Conservation (phyloP, 106 monocot species). For the Acanthochlamys bracteata region DNA sequence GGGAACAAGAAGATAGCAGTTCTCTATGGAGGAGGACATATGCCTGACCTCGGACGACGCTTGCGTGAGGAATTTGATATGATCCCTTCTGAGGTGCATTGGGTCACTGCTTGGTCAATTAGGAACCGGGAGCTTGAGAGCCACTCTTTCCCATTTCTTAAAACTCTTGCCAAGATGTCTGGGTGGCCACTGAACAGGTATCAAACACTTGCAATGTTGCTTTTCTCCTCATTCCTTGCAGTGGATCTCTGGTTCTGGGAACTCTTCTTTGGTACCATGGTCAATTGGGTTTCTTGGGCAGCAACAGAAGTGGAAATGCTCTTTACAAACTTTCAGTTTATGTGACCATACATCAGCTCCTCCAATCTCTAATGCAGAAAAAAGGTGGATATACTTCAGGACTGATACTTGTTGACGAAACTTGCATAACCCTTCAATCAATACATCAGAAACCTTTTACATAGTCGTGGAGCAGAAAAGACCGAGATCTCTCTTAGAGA, state of each 20-base stretch:
- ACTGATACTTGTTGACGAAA: too few species aligned
- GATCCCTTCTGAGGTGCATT: slow-evolving; percentile 55
- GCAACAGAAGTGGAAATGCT: slow-evolving; percentile 24
- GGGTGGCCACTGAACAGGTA: slow-evolving; percentile 75
- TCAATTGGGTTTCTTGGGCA: slow-evolving; percentile 51
- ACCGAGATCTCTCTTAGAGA: too few species aligned
- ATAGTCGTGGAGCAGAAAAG: too few species aligned
- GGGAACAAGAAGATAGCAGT: slow-evolving; percentile 63
- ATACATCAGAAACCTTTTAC: too few species aligned
- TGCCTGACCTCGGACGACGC: slow-evolving; percentile 76
- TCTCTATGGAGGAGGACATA: slow-evolving; percentile 84
- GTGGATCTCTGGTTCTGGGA: slow-evolving; percentile 90
- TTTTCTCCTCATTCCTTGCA: slow-evolving; percentile 58
- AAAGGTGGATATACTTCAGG: too few species aligned
- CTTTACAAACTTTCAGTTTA: slow-evolving; percentile 4
- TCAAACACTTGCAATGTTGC: slow-evolving; percentile 54
- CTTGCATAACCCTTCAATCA: too few species aligned
- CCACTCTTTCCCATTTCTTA: slow-evolving; percentile 52
- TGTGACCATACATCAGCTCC: not conserved
- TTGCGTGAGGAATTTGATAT: slow-evolving; percentile 70
- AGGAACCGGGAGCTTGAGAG: slow-evolving; percentile 34
- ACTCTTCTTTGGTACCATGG: slow-evolving; percentile 44
- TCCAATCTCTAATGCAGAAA: too few species aligned
- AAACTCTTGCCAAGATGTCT: slow-evolving; percentile 36
- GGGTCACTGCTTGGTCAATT: slow-evolving; percentile 87